Evolutionary conservation across 768 basidiomycete species (phyloP), one percentile per base, ranked within the genome.

Genomic region (Mycena latifolia): DNA sequence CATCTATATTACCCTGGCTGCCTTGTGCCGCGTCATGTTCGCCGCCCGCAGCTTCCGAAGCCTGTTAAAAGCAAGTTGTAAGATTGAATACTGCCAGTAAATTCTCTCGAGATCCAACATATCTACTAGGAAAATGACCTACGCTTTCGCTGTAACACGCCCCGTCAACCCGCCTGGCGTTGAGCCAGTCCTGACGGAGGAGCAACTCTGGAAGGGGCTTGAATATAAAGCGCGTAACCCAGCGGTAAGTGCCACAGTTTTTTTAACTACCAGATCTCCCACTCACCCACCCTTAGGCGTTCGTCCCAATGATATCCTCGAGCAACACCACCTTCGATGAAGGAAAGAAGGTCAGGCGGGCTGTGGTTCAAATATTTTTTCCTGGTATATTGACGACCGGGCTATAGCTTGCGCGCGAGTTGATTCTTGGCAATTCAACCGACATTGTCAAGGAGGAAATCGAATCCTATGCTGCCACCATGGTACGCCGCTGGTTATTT

Each of bases 181-280:
- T 5, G 59, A 65, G 33, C 67, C 67, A 6, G 50, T 58, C 35
- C 35, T 69, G 20, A 69, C 67, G 11, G 67, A 69, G 50, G 67
- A 61, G 25, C 67, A 69, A 27, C 50, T 69, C 12, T 69, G 67
- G 67, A 69, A 69, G 33, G 67, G 18, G 4, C 63, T 69, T 20
- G 63, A 69, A 41, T 61, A 53, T 25, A 69, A 65, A 53, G 63
- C 59, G 41, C 62, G 59, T 9, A 61, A 69, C 24, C 67, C 67
- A 0, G 17, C 22, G 6, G 67, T 65, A 7, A 14, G 33, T 1
- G 35, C 9, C 24, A 3, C 5, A 15, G 29, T n/a, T 33, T 18
- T n/a, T n/a, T n/a, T n/a, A n/a, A n/a, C n/a, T n/a, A n/a, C n/a
- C n/a, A n/a, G 31, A 5, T 35, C 12, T 33, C 41, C 17, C 20